Evolutionary conservation across 495 filamentous ascomycete species (phyloP).

Genomic region (Amniculicola lignicola): DNA sequence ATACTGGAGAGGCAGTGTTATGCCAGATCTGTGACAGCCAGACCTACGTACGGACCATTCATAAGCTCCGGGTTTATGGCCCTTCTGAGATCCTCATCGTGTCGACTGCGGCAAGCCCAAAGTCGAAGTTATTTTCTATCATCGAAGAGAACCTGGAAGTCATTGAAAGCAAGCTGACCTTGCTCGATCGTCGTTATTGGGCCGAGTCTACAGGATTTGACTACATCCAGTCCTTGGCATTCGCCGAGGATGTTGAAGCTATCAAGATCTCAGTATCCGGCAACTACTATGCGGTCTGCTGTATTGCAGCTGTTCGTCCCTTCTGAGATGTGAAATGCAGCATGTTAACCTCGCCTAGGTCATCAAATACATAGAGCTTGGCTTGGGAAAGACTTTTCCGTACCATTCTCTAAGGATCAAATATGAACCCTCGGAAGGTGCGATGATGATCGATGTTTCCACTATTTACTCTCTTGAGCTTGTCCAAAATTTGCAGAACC

Average conservation of each 20-base stretch:
- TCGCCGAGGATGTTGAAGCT: conserved; percentile 70
- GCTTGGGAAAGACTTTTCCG: conserved; percentile 61
- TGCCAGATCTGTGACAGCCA: conserved; percentile 90
- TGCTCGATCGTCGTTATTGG: conserved; percentile 81
- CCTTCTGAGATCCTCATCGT: conserved; percentile 73
- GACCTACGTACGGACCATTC: conserved; percentile 77
- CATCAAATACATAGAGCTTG: conserved; percentile 75
- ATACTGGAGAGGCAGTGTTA: conserved; percentile 75
- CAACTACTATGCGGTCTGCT: conserved; percentile 88
- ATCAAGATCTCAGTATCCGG: conserved; percentile 73
- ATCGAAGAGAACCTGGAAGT: conserved; percentile 65
- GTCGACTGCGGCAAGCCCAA: conserved; percentile 61
- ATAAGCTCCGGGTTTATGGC: conserved; percentile 76
- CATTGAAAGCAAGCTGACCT: conserved; percentile 53
- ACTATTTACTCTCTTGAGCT: conserved; percentile 84
- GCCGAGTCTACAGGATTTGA: conserved; percentile 78
- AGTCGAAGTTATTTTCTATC: conserved; percentile 73
- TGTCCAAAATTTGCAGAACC: conserved; percentile 77
- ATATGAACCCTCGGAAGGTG: conserved; percentile 83
- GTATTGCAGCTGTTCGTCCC: conserved; percentile 73
- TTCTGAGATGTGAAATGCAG: neutral
- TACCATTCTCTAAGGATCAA: conserved; percentile 78
- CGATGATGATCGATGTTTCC: conserved; percentile 90
- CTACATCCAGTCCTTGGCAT: conserved; percentile 74
- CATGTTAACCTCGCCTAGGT: conserved; percentile 50